Conservation (phyloP, 306 rosid species). For the Delonix regia region DNA sequence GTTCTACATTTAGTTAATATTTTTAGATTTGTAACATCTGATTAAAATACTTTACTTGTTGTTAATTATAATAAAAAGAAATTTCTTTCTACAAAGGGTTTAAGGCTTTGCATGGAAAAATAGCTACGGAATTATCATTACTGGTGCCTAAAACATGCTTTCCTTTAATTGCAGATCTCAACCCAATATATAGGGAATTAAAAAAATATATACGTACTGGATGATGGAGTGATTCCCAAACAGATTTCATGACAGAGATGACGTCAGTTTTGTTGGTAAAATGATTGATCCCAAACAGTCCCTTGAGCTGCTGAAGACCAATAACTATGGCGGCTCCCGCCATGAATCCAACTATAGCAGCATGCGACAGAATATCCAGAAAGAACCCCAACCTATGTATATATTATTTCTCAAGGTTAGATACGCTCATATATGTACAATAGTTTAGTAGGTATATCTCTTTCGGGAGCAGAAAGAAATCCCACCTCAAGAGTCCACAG, state of each 20-base stretch:
- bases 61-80: no score
- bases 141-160: background rate
- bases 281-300: slow-evolving; percentile 54
- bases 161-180: no score
- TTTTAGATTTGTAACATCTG: no score
- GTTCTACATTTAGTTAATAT: no score
- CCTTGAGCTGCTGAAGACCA: slow-evolving; percentile 63
- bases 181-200: background rate
- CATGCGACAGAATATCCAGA: slow-evolving; percentile 47
- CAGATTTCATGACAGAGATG: slow-evolving; percentile 49
- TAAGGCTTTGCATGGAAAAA: no score
- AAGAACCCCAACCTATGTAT: slow-evolving; percentile 55
- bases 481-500: slow-evolving; percentile 63
- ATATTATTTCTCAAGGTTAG: background rate
- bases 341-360: slow-evolving; percentile 46
- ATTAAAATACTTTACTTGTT: background rate
- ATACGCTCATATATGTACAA: background rate
- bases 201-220: slow-evolving; percentile 27
- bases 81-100: no score
- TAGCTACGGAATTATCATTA: no score
- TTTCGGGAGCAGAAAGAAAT: background rate
- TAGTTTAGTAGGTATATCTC: background rate
- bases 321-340: slow-evolving; percentile 61
- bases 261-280: slow-evolving; percentile 62
- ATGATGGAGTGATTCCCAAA: slow-evolving; percentile 45